phyloP scores from a whole-genome alignment of 2,329 filamentous ascomycete genomes.

The Verticillium longisporum region DNA sequence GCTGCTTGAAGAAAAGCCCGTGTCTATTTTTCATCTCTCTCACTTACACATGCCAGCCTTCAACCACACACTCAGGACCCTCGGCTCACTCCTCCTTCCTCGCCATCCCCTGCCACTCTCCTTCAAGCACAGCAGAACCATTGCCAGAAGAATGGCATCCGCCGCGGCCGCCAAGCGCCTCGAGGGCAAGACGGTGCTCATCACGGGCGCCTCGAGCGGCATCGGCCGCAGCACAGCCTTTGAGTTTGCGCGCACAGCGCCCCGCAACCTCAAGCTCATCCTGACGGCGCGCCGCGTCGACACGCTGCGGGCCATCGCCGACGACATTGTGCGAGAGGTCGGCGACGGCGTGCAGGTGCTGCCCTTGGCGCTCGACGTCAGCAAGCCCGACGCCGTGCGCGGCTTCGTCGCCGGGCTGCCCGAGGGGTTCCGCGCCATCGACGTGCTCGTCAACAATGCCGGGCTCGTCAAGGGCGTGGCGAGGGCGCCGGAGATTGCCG shows the following conservation, averaged over 20 bases:
- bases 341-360: constrained; percentile 75
- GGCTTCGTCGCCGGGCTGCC: constrained; percentile 69
- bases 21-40: not conserved
- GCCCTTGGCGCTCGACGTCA: constrained; percentile 81
- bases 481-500: constrained; percentile 73
- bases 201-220: constrained; percentile 89
- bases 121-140: not conserved
- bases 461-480: constrained; percentile 87
- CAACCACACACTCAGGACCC: not conserved
- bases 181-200: constrained; percentile 82
- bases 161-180: constrained; percentile 76
- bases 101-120: constrained; percentile 4
- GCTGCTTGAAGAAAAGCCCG: too few species aligned
- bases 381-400: constrained; percentile 66
- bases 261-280: constrained; percentile 73
- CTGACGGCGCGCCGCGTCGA: constrained; percentile 85
- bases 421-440: constrained; percentile 74
- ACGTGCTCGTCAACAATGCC: constrained; percentile 93
- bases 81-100: constrained; percentile 2
- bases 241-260: constrained; percentile 85
- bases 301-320: constrained; percentile 66
- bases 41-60: not conserved
- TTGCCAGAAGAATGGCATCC: constrained; percentile 30
- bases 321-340: constrained; percentile 69
- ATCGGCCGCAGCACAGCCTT: constrained; percentile 81